Evolutionary conservation across 371 early-diverging fungal species (phyloP), one percentile per base, ranked within the genome.

Genomic region (Zancudomyces culisetae): DNA sequence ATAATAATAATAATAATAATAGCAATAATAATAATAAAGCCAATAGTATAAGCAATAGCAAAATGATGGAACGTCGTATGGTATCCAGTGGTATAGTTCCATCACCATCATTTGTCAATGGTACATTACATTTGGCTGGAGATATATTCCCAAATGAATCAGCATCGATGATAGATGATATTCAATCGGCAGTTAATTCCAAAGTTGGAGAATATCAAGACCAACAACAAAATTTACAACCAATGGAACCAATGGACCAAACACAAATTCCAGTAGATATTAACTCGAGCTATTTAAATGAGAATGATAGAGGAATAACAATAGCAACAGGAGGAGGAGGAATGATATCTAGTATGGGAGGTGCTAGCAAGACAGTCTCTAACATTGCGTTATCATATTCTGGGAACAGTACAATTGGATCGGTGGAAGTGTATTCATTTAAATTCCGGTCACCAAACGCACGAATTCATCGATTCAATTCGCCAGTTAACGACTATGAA

Each of bases 401-500:
- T 6, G 35, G 10, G 10, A 10, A 35, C 35, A 35, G 35, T 15
- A 35, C 10, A 6, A 10, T 35, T 10, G 35, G 35, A 15, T 6
- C 10, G 10, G n/a, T n/a, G n/a, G 35, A 35, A 71, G 42, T 70
- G 19, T 86, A 81, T 56, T 73, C 78, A 10, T 87, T 90, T 75
- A 90, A 90, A 64, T 81, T 88, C 56, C 75, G 79, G 43, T 78
- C 83, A 8, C 70, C 72, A 12, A 72, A 75, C 19, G 72, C 77
- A 40, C 78, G 81, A 53, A 81, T 80, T 1, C 85, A 82, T 63
- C 83, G 91, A 29, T 82, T 87, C 58, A 74, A 74, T 23, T 68
- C 77, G 15, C 64, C 68, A 30, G 58, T 64, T 48, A 62, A 60
- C 45, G 73, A 71, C 53, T 64, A 62, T 52, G 62, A 64, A 28